Evolutionary conservation across 345 rosid genomes (phyloP), one percentile per base, ranked within the genome.

Genomic region (Ceriops tagal): DNA sequence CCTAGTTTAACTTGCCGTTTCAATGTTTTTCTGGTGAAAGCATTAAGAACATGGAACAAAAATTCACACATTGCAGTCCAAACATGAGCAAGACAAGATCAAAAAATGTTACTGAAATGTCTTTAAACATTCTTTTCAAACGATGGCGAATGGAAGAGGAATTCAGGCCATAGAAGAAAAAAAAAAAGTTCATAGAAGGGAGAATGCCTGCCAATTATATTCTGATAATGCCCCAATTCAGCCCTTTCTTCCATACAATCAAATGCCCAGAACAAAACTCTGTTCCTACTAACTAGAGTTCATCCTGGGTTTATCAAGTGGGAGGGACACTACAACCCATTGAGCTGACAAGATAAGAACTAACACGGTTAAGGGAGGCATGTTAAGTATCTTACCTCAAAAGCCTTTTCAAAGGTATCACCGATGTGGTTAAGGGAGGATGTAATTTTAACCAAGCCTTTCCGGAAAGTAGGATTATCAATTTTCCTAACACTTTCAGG

Each of bases 321-420:
- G 47, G 47, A 39, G 10, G 47, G 47, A 39, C 16, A 39, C 47
- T 3, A n/a, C 58, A 20, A 55, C 30, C 30, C 15, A 22, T 31
- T 27, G 27, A 6, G 15, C 15, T 21, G 47, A 30, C 21, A 8
- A 62, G 35, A 63, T 24, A 69, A 18, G 32, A 28, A 27, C 37
- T 34, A 22, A 22, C 6, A 66, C 30, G 4, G 20, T 20, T 8
- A 47, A 60, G 34, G 64, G 60, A 28, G 30, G 30, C 30, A 28
- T 28, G 26, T 15, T 31, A 2, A 56, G 27, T n/a, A 39, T 3
- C 58, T 35, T 66, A 88, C 97, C 80, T 88, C 98, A 62, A 84
- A 85, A 16, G 92, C 95, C 83, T 86, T 93, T 75, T 93, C 98
- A 81, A 93, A 91, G 52, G 89, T 80, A 65, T 86, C 98, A 20